Conservation (phyloP, 139 green algal genomes). For the Spirogloea muscicola region DNA sequence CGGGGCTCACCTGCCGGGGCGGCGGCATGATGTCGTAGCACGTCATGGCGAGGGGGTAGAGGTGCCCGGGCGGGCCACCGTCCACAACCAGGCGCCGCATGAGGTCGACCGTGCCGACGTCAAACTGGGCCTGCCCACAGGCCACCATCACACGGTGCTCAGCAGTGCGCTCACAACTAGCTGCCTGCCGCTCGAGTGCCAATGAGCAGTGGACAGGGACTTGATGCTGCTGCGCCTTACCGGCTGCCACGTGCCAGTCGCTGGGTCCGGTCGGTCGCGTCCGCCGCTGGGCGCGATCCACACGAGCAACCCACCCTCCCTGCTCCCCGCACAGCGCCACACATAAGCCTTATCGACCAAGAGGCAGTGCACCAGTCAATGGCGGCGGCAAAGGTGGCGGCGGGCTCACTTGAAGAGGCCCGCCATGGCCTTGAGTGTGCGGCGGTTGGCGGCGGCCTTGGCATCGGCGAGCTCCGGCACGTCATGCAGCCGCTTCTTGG, state of each 20-base stretch:
- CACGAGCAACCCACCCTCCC: constrained; percentile 69
- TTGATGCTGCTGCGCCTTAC: too few species aligned
- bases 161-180: too few species aligned
- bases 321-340: too few species aligned
- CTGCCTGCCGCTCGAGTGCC: too few species aligned
- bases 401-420: constrained; percentile 42
- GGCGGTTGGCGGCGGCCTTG: constrained; percentile 86
- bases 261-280: constrained; percentile 69
- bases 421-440: constrained; percentile 63
- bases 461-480: constrained; percentile 73
- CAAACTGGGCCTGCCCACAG: constrained; percentile 69
- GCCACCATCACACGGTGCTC: too few species aligned
- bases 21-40: constrained; percentile 90
- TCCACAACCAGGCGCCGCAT: constrained; percentile 74
- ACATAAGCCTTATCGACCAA: too few species aligned
- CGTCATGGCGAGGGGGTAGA: constrained; percentile 92
- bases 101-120: constrained; percentile 82
- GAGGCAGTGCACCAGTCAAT: not conserved
- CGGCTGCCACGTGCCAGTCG: constrained; percentile 21
- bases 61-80: constrained; percentile 62
- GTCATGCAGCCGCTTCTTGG: constrained; percentile 96
- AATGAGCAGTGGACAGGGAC: too few species aligned
- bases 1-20: constrained; percentile 23
- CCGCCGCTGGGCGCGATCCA: constrained; percentile 92
- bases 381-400: constrained; percentile 35